Conservation (phyloP, 768 basidiomycete genomes). For the Mycena venus region DNA sequence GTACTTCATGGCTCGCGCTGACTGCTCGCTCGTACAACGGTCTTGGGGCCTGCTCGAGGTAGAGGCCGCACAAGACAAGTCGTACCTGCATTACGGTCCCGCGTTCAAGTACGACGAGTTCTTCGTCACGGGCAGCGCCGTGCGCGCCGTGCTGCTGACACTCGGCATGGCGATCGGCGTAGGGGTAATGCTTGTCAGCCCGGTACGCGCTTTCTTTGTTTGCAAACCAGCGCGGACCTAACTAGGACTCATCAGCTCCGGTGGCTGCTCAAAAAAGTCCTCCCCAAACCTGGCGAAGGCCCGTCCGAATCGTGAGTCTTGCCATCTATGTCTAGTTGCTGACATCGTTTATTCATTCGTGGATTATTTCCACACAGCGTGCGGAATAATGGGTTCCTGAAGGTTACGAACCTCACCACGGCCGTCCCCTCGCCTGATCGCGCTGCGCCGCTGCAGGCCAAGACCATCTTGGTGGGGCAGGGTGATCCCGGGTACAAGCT, state of each 20-base stretch:
- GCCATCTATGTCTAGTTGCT: neutral
- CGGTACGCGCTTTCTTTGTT: slow-evolving; percentile 50
- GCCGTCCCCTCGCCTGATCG: slow-evolving; percentile 60
- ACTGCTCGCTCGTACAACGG: slow-evolving; percentile 59
- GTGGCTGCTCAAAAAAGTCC: slow-evolving; percentile 64
- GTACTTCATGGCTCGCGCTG: slow-evolving; percentile 58
- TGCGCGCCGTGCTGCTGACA: slow-evolving; percentile 58
- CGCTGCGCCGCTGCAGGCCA: slow-evolving; percentile 58
- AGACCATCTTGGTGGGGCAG: slow-evolving; percentile 71
- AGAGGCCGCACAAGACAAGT: slow-evolving; percentile 42
- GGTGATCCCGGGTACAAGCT: slow-evolving; percentile 85
- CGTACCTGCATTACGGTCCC: slow-evolving; percentile 67
- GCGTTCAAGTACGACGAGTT: slow-evolving; percentile 87
- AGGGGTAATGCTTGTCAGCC: slow-evolving; percentile 49
- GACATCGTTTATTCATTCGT: neutral
- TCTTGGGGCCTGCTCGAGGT: slow-evolving; percentile 60
- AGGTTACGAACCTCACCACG: slow-evolving; percentile 78
- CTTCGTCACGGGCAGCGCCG: slow-evolving; percentile 51
- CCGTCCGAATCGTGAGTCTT: slow-evolving; percentile 73
- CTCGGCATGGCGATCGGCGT: slow-evolving; percentile 50
- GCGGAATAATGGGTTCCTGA: slow-evolving; percentile 71
- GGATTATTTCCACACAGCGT: slow-evolving; percentile 51
- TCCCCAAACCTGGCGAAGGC: slow-evolving; percentile 70
- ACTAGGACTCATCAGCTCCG: slow-evolving; percentile 57
- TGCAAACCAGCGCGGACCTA: neutral